Conservation (phyloP, 2,329 filamentous ascomycete species). For the Meredithiella fracta region DNA sequence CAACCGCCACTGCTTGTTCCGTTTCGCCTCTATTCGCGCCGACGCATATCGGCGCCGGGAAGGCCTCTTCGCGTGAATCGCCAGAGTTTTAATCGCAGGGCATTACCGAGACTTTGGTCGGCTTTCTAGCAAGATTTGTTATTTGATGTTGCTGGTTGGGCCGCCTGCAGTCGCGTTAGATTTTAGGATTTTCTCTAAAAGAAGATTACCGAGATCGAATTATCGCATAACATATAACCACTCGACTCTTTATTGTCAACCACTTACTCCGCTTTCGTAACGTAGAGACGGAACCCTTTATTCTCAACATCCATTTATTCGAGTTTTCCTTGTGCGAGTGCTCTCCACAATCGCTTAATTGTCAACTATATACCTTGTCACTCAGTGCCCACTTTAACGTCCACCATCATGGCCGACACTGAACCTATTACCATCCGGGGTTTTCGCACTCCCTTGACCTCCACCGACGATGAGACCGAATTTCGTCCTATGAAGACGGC, state of each 20-base stretch:
- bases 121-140: background rate
- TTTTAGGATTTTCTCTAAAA: background rate
- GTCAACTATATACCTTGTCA: slow-evolving; percentile 8
- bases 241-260: background rate
- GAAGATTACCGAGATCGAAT: background rate
- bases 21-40: slow-evolving; percentile 11
- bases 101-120: background rate
- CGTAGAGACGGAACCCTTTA: background rate
- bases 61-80: slow-evolving; percentile 13
- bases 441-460: slow-evolving; percentile 37
- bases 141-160: background rate
- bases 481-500: background rate
- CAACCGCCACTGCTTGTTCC: slow-evolving; percentile 1
- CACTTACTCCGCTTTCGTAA: background rate
- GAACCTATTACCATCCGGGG: slow-evolving; percentile 40
- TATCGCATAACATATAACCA: background rate
- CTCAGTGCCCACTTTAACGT: slow-evolving; percentile 16
- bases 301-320: slow-evolving; percentile 12
- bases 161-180: background rate
- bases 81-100: background rate
- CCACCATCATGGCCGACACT: slow-evolving; percentile 16
- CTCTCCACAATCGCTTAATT: slow-evolving; percentile 15
- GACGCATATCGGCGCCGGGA: slow-evolving; percentile 15
- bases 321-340: slow-evolving; percentile 12
- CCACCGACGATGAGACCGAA: slow-evolving; percentile 43